Evolutionary conservation across 2,329 filamentous ascomycete species (phyloP).

Genomic region (Fusarium metavorans): DNA sequence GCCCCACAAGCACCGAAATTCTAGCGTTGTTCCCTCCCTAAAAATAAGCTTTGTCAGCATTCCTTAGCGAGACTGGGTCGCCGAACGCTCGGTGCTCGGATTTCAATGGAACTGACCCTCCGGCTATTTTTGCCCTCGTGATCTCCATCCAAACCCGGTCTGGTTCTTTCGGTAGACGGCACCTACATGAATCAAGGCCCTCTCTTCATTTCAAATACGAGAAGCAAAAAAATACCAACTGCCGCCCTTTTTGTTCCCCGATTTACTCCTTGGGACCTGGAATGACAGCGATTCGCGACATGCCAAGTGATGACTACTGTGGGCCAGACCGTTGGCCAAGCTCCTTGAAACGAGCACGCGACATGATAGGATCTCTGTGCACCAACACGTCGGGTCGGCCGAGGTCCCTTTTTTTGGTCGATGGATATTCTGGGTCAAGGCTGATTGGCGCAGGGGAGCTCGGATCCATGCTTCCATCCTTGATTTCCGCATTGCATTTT

Average conservation of each 20-base stretch:
- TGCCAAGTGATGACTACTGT: not conserved
- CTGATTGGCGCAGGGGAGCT: not conserved
- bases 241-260: not conserved
- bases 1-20: not conserved
- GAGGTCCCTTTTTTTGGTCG: not conserved
- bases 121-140: not conserved
- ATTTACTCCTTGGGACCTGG: not conserved
- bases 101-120: not conserved
- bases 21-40: conserved; percentile 4
- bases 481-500: not conserved
- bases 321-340: not conserved
- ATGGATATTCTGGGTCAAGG: not conserved
- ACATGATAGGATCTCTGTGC: conserved; percentile 10
- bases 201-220: conserved; percentile 1
- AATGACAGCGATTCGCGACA: not conserved
- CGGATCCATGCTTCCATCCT: not conserved
- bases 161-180: not conserved
- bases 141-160: not conserved
- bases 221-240: not conserved
- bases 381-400: conserved; percentile 18
- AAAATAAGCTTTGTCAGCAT: conserved; percentile 2
- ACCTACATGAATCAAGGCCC: not conserved
- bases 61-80: not conserved
- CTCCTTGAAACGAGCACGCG: conserved; percentile 25
- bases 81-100: not conserved